phyloP scores from a whole-genome alignment of 2,329 filamentous ascomycete genomes.

The Dichotomopilus funicola region DNA sequence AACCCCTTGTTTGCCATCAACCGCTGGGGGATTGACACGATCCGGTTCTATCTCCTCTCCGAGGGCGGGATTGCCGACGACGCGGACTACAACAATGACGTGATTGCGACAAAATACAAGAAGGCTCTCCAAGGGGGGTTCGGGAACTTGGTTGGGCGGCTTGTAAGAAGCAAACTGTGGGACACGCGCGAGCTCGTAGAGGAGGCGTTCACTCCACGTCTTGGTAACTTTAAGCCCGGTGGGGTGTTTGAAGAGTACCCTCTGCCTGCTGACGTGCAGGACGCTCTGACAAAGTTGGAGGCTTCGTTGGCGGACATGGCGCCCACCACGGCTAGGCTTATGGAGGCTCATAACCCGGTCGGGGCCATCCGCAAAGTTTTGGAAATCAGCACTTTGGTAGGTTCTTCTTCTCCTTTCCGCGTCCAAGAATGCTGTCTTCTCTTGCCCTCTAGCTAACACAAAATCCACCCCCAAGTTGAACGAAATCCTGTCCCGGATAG shows the following conservation, averaged over 20 bases:
- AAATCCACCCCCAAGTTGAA: conserved; percentile 50
- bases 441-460: neutral
- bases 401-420: neutral
- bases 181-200: conserved; percentile 55
- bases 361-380: conserved; percentile 60
- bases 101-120: conserved; percentile 70
- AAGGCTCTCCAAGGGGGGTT: conserved; percentile 70
- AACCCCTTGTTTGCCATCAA: conserved; percentile 89
- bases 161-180: conserved; percentile 64
- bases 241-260: too few species aligned
- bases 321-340: conserved; percentile 42
- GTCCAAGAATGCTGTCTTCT: neutral
- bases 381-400: conserved; percentile 53
- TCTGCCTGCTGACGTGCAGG: conserved; percentile 12
- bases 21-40: conserved; percentile 76
- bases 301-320: conserved; percentile 33
- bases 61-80: conserved; percentile 73
- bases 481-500: conserved; percentile 54
- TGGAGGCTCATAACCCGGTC: conserved; percentile 60
- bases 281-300: conserved; percentile 9
- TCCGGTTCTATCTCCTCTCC: conserved; percentile 83
- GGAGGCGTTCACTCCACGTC: conserved; percentile 16
- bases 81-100: conserved; percentile 74
- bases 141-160: conserved; percentile 71
- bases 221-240: too few species aligned